phyloP scores from a whole-genome alignment of 139 green algal genomes.

The Marvania coccoides region DNA sequence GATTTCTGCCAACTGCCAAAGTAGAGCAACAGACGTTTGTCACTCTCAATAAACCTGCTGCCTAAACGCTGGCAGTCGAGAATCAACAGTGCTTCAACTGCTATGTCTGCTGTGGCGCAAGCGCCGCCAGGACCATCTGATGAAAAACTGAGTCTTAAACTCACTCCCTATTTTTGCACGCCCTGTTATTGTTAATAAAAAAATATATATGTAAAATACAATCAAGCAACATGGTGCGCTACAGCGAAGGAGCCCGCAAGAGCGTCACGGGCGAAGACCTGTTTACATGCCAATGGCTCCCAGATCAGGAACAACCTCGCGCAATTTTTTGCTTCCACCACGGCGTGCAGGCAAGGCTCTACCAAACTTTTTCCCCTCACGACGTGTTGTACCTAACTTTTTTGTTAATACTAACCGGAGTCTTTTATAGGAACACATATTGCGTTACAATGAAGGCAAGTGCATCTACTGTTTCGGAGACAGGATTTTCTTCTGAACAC shows the following conservation, averaged over 20 bases:
- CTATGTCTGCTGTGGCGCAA: neutral
- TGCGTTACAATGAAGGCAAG: neutral
- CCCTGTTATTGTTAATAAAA: neutral
- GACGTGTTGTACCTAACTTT: neutral
- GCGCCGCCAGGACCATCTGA: neutral
- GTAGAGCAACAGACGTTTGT: neutral
- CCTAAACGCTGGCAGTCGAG: neutral
- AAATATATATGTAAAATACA: neutral
- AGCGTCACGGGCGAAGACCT: neutral
- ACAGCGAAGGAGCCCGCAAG: neutral
- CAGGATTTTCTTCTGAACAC: neutral
- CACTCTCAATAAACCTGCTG: neutral
- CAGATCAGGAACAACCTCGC: neutral
- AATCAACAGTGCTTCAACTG: too few species aligned
- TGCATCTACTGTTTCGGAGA: neutral
- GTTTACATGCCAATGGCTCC: neutral
- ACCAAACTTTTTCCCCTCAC: conserved; percentile 10
- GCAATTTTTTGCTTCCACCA: conserved; percentile 47
- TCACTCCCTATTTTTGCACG: neutral
- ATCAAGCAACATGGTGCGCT: neutral
- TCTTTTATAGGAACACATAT: conserved; percentile 8
- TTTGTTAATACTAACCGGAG: neutral
- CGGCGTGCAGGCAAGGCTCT: conserved; percentile 47
- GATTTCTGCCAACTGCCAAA: too few species aligned
- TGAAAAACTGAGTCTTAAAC: neutral